phyloP scores from a whole-genome alignment of 306 rosid species.

The Citrullus mucosospermus region DNA sequence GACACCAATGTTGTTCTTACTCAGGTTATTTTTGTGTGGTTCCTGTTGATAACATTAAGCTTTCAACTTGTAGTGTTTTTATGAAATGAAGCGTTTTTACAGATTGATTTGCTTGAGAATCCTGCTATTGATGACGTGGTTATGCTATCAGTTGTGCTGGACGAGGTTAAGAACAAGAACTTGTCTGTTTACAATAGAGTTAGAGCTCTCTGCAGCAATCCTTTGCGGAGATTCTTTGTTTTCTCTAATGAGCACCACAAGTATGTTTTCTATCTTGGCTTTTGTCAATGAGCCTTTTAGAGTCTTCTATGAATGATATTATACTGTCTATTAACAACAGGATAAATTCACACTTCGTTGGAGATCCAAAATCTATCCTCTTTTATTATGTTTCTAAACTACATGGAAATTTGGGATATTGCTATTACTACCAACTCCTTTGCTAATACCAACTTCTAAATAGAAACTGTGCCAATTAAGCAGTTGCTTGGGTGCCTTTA shows the following conservation, averaged over 20 bases:
- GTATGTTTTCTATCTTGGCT: slow-evolving; percentile 17
- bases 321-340: not conserved
- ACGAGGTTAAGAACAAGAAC: slow-evolving; percentile 80
- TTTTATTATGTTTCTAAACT: not conserved
- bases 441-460: not conserved
- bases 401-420: not conserved
- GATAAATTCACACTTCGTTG: not conserved
- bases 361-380: not conserved
- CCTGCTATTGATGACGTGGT: slow-evolving; percentile 75
- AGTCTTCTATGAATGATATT: not conserved
- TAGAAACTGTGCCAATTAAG: not conserved
- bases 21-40: slow-evolving; percentile 32
- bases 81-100: not conserved
- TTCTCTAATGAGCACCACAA: slow-evolving; percentile 87
- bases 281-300: not conserved
- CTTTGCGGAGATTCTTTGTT: slow-evolving; percentile 57
- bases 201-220: slow-evolving; percentile 55
- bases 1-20: slow-evolving; percentile 91
- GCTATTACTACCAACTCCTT: not conserved
- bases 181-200: slow-evolving; percentile 64
- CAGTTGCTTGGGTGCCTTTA: not conserved
- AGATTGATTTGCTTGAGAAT: slow-evolving; percentile 98
- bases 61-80: not conserved
- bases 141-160: slow-evolving; percentile 66
- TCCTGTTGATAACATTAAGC: not conserved